These are phyloP conservation scores for Chrysoporthe cubensis DNA, from an alignment of 2,329 filamentous ascomycete species.

Conservation along the genomic window DNA sequence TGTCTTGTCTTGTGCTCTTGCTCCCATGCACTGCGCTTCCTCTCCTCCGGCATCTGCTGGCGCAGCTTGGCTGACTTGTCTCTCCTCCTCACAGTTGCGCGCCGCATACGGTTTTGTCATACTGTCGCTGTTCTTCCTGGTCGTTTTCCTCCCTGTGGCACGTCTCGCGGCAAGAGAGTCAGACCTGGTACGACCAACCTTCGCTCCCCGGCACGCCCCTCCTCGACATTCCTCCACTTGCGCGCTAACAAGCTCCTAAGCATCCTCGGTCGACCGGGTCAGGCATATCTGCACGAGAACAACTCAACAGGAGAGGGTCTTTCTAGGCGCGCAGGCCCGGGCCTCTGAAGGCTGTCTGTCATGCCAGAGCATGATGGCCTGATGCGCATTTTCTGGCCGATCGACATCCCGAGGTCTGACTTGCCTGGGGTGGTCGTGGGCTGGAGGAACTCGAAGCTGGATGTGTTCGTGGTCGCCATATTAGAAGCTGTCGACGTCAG, in stretches of 20 bases:
- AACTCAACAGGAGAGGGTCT: constrained; percentile 89
- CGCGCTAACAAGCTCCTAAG: constrained; percentile 49
- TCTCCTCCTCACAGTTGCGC: constrained; percentile 62
- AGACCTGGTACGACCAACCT: constrained; percentile 65
- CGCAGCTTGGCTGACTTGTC: constrained; percentile 20
- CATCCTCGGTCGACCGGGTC: constrained; percentile 79
- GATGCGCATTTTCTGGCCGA: constrained; percentile 98
- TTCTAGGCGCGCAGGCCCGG: constrained; percentile 63
- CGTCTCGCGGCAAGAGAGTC: constrained; percentile 81
- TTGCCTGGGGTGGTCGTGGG: constrained; percentile 87
- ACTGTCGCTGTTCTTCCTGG: constrained; percentile 81
- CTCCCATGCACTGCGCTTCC: neutral
- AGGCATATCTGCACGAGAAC: constrained; percentile 92
- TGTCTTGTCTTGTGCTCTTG: constrained; percentile 2
- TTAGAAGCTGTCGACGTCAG: constrained; percentile 88
- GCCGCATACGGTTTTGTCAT: constrained; percentile 83
- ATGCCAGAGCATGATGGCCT: constrained; percentile 81
- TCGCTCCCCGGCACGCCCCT: constrained; percentile 21
- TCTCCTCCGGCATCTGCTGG: neutral
- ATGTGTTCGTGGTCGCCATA: constrained; percentile 88
- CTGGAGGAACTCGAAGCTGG: constrained; percentile 90
- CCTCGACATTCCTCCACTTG: constrained; percentile 24
- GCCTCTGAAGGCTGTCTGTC: constrained; percentile 45
- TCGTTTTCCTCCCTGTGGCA: constrained; percentile 82
- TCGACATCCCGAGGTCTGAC: constrained; percentile 74